These are phyloP conservation scores for Dalbergia cochinchinensis DNA, from an alignment of 306 rosid species.

Conservation along the genomic window DNA sequence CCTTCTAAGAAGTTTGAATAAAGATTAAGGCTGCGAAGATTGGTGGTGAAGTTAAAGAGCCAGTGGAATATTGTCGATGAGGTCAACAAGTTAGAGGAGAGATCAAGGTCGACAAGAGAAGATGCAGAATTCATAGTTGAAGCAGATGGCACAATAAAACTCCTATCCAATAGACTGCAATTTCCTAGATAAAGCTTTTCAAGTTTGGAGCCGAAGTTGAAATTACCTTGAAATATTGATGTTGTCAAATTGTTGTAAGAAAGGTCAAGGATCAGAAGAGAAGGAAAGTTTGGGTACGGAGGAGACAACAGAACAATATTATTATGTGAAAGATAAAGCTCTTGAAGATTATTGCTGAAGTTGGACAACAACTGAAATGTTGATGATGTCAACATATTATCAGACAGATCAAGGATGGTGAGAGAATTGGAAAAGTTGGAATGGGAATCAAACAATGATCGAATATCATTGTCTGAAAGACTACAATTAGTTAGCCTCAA, in stretches of 20 bases:
- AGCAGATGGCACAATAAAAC: background rate
- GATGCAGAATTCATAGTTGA: background rate
- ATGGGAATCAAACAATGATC: background rate
- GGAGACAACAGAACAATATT: background rate
- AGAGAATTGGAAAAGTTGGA: conserved; percentile 21
- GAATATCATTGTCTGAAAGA: background rate
- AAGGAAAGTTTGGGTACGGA: background rate
- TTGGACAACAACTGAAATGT: conserved; percentile 1
- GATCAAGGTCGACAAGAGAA: background rate
- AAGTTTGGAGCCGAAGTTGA: background rate
- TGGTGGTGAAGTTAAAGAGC: conserved; percentile 15
- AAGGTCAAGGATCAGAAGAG: conserved; percentile 36
- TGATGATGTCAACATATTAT: conserved; percentile 17
- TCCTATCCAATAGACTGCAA: background rate
- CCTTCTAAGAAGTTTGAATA: background rate
- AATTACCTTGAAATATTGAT: background rate
- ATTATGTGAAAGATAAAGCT: background rate
- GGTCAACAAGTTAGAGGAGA: background rate
- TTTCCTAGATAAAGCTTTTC: background rate
- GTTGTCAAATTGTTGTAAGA: background rate
- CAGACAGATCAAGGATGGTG: background rate
- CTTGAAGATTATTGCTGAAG: background rate
- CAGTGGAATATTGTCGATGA: conserved; percentile 8
- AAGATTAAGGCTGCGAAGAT: background rate
- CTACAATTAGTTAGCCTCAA: background rate